Base-by-base conservation (phyloP, 345 rosid species). In the Nephelium lappaceum region DNA sequence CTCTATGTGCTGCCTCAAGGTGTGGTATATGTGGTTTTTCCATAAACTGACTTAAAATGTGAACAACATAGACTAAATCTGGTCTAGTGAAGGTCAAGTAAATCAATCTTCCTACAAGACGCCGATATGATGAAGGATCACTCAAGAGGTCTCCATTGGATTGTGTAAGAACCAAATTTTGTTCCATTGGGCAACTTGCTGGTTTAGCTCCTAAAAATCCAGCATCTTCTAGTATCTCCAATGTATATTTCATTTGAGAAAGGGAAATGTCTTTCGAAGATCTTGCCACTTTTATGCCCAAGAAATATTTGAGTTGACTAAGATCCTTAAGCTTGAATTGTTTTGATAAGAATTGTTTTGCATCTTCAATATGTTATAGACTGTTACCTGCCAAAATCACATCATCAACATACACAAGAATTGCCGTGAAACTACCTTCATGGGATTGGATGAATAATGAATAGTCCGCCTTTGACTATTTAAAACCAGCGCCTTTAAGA, bases 41-140 rank as follows among this genome's bases (percentile, higher is more conserved):
- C n/a, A n/a, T n/a, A n/a, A n/a, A n/a, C 11, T 77, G 75, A 7
- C 72, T 78, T n/a, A 65, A 63, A 16, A 65, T 12, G 0, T 78
- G 24, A 5, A 65, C 41, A 1, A 42, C 45, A 42, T 57, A 58
- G 18, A 21, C 60, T 12, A 77, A 16, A 27, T 70, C 19, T 3
- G 16, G 74, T 57, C 49, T 31, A 10, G 53, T 71, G 6, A 71
- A 49, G 24, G 62, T 71, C 14, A 71, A 36, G 21, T 71, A 78
- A 6, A 78, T 72, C 23, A 78, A 71, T 19, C 70, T 8, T 9
- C 61, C 23, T 1, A 38, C 24, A 18, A 38, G n/a, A 11, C 19
- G 12, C 36, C 38, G 19, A 36, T 21, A 77, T 4, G 16, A 1
- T 5, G 66, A 77, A 6, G 42, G 53, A 42, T 71, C 77, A 62